These are phyloP conservation scores for Plasmodiophora brassicae DNA, from an alignment of 208 protist genomes.

Conservation along the genomic window DNA sequence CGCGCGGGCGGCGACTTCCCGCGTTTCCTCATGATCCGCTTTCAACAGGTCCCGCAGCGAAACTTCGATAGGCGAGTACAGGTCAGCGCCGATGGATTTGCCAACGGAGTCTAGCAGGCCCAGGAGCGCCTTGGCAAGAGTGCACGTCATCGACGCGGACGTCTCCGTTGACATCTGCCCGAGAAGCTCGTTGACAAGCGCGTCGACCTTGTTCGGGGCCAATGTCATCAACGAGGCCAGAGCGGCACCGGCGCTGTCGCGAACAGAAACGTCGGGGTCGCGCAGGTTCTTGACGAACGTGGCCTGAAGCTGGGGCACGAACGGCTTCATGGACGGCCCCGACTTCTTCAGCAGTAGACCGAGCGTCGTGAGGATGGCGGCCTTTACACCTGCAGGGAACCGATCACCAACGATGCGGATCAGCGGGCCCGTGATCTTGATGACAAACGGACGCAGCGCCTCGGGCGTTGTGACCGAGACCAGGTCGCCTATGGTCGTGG, in stretches of 20 bases:
- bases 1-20: too few species aligned
- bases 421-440: conserved; percentile 71
- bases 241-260: neutral
- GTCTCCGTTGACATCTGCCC: too few species aligned
- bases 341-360: conserved; percentile 60
- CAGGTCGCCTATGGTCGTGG: conserved; percentile 53
- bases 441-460: conserved; percentile 64
- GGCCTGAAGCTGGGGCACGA: conserved; percentile 74
- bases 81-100: neutral
- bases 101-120: conserved; percentile 28
- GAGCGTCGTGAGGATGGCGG: conserved; percentile 65
- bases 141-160: too few species aligned
- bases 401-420: conserved; percentile 75
- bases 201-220: conserved; percentile 56
- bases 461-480: conserved; percentile 58
- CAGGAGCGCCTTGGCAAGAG: conserved; percentile 24
- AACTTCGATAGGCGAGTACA: too few species aligned
- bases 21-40: too few species aligned
- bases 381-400: conserved; percentile 69
- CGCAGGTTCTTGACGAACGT: conserved; percentile 62
- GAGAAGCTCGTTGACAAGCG: conserved; percentile 56
- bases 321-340: conserved; percentile 65
- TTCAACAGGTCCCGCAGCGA: too few species aligned
- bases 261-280: conserved; percentile 49
- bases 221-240: conserved; percentile 53